These are phyloP conservation scores for Globisporangium echinulatum DNA, from an alignment of 352 stramenopile genomes.

Conservation along the genomic window DNA sequence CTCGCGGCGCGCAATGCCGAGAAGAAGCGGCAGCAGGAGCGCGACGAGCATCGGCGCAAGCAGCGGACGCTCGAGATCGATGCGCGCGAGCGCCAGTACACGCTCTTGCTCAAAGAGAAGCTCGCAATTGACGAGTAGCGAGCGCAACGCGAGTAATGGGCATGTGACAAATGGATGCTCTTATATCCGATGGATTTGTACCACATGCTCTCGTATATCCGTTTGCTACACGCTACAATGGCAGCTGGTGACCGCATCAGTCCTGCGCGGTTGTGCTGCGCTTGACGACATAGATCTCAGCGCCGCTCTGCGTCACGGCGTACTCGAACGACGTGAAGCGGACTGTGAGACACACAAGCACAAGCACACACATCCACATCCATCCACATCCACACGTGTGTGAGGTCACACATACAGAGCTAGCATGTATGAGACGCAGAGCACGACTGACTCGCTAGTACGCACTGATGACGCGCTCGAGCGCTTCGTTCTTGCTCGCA, in stretches of 20 bases:
- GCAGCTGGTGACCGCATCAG: not conserved
- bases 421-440: not conserved
- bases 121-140: constrained; percentile 43
- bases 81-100: constrained; percentile 58
- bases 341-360: constrained; percentile 24
- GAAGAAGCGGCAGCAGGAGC: constrained; percentile 85
- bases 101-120: constrained; percentile 75
- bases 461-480: constrained; percentile 59
- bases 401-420: not conserved
- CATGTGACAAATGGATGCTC: too few species aligned
- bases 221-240: too few species aligned
- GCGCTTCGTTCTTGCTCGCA: constrained; percentile 40
- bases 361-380: not conserved
- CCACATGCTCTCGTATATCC: too few species aligned
- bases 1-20: constrained; percentile 88
- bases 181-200: too few species aligned
- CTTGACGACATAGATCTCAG: constrained; percentile 77
- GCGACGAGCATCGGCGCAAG: constrained; percentile 75
- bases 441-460: not conserved
- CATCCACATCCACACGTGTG: not conserved
- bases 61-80: constrained; percentile 65
- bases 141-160: too few species aligned
- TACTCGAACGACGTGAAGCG: constrained; percentile 63
- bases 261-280: constrained; percentile 20
- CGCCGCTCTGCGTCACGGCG: constrained; percentile 51